These are phyloP conservation scores for Beauveria pseudobassiana DNA, from an alignment of 2,329 filamentous ascomycete genomes.

Conservation along the genomic window DNA sequence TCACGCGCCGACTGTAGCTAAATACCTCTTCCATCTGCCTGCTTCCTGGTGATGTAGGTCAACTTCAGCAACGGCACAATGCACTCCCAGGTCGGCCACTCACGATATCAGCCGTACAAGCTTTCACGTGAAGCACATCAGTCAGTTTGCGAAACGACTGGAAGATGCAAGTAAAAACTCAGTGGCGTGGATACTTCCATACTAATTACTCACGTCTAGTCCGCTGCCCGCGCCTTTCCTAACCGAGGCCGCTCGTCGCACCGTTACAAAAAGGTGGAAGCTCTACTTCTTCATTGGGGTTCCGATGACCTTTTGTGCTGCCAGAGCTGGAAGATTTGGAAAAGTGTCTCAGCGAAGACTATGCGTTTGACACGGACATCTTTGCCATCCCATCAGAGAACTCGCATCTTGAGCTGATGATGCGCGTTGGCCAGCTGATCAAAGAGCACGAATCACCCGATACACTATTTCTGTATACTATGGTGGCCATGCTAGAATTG, in stretches of 20 bases:
- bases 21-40: constrained; percentile 5
- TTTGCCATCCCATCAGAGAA: constrained; percentile 53
- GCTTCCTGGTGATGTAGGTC: neutral
- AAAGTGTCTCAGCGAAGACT: constrained; percentile 46
- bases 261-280: constrained; percentile 48
- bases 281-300: constrained; percentile 49
- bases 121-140: constrained; percentile 50
- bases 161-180: constrained; percentile 39
- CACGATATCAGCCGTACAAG: constrained; percentile 51
- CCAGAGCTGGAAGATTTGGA: constrained; percentile 51
- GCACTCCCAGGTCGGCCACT: constrained; percentile 34
- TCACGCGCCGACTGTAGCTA: constrained; percentile 1
- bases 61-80: neutral
- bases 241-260: constrained; percentile 45
- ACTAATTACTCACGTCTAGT: constrained; percentile 27
- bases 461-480: constrained; percentile 51
- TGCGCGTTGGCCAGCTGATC: constrained; percentile 48
- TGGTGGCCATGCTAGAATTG: constrained; percentile 52
- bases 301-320: constrained; percentile 50
- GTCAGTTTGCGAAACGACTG: constrained; percentile 45
- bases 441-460: constrained; percentile 48
- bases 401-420: constrained; percentile 50
- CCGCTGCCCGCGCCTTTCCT: constrained; percentile 47
- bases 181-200: neutral
- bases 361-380: constrained; percentile 48